Evolutionary conservation across 1,284 basidiomycete genomes (phyloP), one percentile per base, ranked within the genome.

Genomic region (Butyriboletus appendiculatus): DNA sequence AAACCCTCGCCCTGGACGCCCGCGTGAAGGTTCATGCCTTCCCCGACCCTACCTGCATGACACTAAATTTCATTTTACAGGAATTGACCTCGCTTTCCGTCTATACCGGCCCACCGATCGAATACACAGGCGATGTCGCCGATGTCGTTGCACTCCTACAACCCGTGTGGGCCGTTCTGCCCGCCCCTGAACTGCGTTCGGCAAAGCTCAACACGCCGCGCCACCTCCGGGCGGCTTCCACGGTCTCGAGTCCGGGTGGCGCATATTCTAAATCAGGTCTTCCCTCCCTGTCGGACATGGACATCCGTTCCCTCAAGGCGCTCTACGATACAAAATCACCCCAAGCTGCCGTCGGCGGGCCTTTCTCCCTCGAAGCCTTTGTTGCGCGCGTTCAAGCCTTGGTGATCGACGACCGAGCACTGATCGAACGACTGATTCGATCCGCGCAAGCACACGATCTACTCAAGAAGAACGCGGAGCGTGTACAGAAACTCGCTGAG

Each of bases 391-490:
- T 96, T 34, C 85, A 88, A 59, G 85, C 88, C 5, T 77, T 96
- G 52, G 78, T 95, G 47, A 76, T 81, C 42, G 94, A 96, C 70
- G 92, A 94, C 62, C 82, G 85, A 20, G 78, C 89, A 14, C 72
- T 96, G 58, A 89, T 94, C 60, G 92, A 93, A 69, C 81, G 93
- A 43, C 75, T 94, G 47, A 75, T 93, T 50, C 82, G 91, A 28
- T 90, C 92, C 62, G 92, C 90, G 2, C 85, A 91, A 69, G 91
- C 92, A 48, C 88, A 94, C 60, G 93, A 95, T 62, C 66, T 94
- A 59, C 78, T 94, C 59, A 94, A 93, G 80, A 89, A 87, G 73
- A 96, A 96, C 67, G 93, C 93, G 18, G 89, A 91, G 62, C 80
- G 91, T 46, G 93, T 93, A 12, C 90, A 94, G 76, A 92, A 92